Percentiles rank a stretch among this genome's conserved stretches.
These are phyloP conservation scores for Aspergillus puulaauensis DNA, from an alignment of 2,329 filamentous ascomycete genomes.

Conservation along the genomic window DNA sequence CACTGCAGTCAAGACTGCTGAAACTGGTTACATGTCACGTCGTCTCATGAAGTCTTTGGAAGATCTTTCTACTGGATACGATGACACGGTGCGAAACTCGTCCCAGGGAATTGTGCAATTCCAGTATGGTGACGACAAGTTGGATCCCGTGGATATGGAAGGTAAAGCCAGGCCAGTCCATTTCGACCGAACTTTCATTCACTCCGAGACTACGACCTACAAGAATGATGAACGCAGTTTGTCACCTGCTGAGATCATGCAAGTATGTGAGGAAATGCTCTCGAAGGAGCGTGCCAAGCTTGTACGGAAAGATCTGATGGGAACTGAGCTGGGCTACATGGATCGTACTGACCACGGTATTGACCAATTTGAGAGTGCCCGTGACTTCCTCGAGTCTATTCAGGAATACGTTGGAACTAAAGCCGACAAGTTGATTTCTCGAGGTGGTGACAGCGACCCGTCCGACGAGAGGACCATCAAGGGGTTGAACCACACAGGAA, in stretches of 20 bases:
- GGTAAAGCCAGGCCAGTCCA: constrained; percentile 88
- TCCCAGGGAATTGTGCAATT: constrained; percentile 90
- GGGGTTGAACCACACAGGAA: constrained; percentile 69
- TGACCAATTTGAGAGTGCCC: constrained; percentile 77
- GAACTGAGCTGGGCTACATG: constrained; percentile 65
- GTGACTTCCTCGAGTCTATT: constrained; percentile 78
- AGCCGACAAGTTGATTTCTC: constrained; percentile 58
- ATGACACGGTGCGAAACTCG: constrained; percentile 91
- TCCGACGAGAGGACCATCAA: constrained; percentile 32
- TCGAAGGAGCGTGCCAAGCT: constrained; percentile 67
- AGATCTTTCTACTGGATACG: constrained; percentile 89
- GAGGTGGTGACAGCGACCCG: constrained; percentile 31
- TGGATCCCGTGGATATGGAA: constrained; percentile 98
- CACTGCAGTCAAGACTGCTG: constrained; percentile 97
- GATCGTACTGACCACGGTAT: constrained; percentile 67
- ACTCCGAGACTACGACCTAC: constrained; percentile 74
- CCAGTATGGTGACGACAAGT: constrained; percentile 91
- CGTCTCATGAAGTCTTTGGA: constrained; percentile 97
- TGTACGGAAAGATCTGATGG: constrained; percentile 60
- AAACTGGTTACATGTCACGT: constrained; percentile 98
- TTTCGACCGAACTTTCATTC: constrained; percentile 86
- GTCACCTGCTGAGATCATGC: constrained; percentile 69
- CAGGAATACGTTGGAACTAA: constrained; percentile 67
- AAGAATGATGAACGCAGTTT: constrained; percentile 73
- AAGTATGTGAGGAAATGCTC: constrained; percentile 67